Evolutionary conservation across 768 basidiomycete species (phyloP).

Genomic region (Mycena alexandri): DNA sequence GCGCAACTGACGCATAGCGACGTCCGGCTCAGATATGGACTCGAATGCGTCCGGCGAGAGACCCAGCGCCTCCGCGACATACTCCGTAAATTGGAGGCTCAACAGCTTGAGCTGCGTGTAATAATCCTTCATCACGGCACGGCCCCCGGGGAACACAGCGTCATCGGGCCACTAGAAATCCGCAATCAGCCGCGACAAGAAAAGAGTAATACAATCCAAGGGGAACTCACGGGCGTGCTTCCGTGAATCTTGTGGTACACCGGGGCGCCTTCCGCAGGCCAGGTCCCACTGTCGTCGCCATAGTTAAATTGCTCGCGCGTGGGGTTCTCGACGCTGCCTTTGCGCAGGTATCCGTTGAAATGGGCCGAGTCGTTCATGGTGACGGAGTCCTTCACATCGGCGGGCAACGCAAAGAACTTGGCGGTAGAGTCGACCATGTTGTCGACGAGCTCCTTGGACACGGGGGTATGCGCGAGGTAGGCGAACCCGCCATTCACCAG

Average conservation of each 20-base stretch:
- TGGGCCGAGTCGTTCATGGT: slow-evolving; percentile 63
- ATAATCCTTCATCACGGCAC: slow-evolving; percentile 28
- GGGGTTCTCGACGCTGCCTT: slow-evolving; percentile 30
- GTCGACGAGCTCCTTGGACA: slow-evolving; percentile 53
- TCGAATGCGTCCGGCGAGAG: slow-evolving; percentile 31
- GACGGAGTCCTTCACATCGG: slow-evolving; percentile 57
- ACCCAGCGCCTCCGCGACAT: slow-evolving; percentile 34
- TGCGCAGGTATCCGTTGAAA: slow-evolving; percentile 65
- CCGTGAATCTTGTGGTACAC: slow-evolving; percentile 33
- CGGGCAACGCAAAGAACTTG: slow-evolving; percentile 62
- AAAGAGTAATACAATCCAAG: background rate
- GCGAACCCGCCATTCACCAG: slow-evolving; percentile 68
- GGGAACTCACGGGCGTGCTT: slow-evolving; percentile 23
- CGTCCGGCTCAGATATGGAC: slow-evolving; percentile 26
- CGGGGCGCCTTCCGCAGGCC: slow-evolving; percentile 21
- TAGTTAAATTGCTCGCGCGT: slow-evolving; percentile 37
- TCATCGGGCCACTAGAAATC: slow-evolving; percentile 33
- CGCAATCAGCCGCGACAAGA: background rate
- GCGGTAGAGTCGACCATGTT: slow-evolving; percentile 59
- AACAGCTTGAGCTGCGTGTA: slow-evolving; percentile 28
- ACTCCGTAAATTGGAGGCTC: slow-evolving; percentile 26
- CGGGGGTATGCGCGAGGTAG: slow-evolving; percentile 63
- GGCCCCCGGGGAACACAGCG: slow-evolving; percentile 29
- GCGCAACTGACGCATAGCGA: slow-evolving; percentile 32
- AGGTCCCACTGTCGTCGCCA: slow-evolving; percentile 22